These are phyloP conservation scores for Schwanniomyces occidentalis DNA, from an alignment of 805 yeast species.

Conservation along the genomic window DNA sequence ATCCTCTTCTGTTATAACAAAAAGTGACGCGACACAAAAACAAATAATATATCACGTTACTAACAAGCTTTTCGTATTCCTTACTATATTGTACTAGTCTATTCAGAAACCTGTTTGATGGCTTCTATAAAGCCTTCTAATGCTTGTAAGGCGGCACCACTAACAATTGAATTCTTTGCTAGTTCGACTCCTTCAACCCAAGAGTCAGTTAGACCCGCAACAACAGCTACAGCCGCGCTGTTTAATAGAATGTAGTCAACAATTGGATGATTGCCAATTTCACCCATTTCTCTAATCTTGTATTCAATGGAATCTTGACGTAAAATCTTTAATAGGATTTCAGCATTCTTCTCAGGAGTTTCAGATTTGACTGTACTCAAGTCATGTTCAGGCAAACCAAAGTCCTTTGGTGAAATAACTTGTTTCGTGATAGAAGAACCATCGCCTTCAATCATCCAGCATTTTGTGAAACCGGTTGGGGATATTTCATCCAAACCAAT, in stretches of 20 bases:
- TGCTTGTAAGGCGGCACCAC: constrained; percentile 67
- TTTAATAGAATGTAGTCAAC: constrained; percentile 90
- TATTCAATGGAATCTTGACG: constrained; percentile 47
- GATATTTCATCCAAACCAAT: constrained; percentile 92
- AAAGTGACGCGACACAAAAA: constrained; percentile 9
- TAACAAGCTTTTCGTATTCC: background rate
- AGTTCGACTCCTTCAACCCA: constrained; percentile 79
- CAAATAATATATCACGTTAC: constrained; percentile 3
- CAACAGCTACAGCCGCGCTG: constrained; percentile 81
- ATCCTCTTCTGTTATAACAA: too few relatives aligned
- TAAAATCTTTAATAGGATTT: constrained; percentile 44
- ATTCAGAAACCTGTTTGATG: constrained; percentile 2
- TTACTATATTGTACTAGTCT: background rate
- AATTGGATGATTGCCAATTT: constrained; percentile 51
- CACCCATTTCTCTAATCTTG: constrained; percentile 37
- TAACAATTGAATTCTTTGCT: constrained; percentile 66
- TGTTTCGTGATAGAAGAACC: constrained; percentile 43
- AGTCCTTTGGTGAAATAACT: constrained; percentile 68
- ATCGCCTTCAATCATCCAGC: constrained; percentile 65
- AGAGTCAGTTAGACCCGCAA: constrained; percentile 62
- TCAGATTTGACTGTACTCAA: constrained; percentile 73
- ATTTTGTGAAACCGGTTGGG: constrained; percentile 77
- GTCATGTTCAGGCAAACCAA: constrained; percentile 75
- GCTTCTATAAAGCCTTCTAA: constrained; percentile 51
- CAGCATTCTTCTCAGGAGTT: constrained; percentile 85